phyloP scores from a whole-genome alignment of 2,329 filamentous ascomycete genomes.

The Elsinoe batatas region DNA sequence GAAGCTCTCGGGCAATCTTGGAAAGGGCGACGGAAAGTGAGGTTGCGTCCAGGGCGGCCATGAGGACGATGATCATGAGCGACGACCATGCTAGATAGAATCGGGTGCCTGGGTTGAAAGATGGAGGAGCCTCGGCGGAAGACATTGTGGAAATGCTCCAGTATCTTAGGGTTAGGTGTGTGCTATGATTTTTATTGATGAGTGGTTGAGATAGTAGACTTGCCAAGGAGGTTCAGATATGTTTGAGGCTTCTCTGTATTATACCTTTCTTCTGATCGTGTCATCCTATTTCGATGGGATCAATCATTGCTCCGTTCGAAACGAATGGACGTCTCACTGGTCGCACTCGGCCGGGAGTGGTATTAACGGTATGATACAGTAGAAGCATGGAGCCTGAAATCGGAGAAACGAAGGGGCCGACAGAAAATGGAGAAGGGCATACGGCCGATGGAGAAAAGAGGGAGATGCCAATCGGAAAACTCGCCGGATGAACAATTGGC shows the following conservation, averaged over 20 bases:
- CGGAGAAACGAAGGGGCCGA: too few species aligned
- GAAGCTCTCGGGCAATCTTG: constrained; percentile 12
- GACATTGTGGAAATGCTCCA: neutral
- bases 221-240: neutral
- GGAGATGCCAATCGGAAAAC: too few species aligned
- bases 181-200: too few species aligned
- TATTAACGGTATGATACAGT: too few species aligned
- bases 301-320: neutral
- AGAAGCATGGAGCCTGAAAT: too few species aligned
- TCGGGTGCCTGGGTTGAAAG: constrained; percentile 21
- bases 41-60: constrained; percentile 56
- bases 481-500: too few species aligned
- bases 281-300: neutral
- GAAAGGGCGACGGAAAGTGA: constrained; percentile 52
- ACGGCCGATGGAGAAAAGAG: too few species aligned
- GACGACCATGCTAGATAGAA: constrained; percentile 43
- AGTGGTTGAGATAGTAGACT: neutral
- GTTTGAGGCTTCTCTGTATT: neutral
- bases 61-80: constrained; percentile 47
- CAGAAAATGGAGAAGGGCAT: too few species aligned
- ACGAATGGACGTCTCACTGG: neutral
- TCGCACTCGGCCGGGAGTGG: neutral
- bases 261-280: neutral
- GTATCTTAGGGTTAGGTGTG: neutral
- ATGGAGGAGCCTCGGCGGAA: neutral